Conservation (phyloP, 2,329 filamentous ascomycete species). For the Fusarium sublunatum region DNA sequence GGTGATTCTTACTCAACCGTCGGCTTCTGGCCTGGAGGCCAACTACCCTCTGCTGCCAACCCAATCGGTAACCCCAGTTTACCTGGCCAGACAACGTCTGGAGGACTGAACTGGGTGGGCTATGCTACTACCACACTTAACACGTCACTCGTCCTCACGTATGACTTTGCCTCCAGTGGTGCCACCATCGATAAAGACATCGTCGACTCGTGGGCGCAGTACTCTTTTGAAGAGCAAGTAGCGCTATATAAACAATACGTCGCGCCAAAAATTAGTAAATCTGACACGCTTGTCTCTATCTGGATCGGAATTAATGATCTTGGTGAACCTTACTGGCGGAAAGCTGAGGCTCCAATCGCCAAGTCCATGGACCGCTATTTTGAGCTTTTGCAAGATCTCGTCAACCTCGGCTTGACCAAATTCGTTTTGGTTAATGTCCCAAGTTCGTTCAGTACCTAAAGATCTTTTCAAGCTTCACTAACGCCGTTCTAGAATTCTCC, state of each 20-base stretch:
- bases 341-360: conserved; percentile 19
- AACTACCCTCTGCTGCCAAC: conserved; percentile 17
- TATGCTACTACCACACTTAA: conserved; percentile 31
- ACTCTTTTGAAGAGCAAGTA: conserved; percentile 35
- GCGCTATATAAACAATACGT: conserved; percentile 34
- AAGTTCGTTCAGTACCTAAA: background rate
- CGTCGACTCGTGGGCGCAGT: conserved; percentile 33
- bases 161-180: conserved; percentile 39
- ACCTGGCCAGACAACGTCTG: conserved; percentile 35
- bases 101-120: conserved; percentile 39
- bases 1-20: conserved; percentile 39
- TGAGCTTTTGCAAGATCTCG: conserved; percentile 28
- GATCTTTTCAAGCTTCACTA: background rate
- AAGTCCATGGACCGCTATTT: conserved; percentile 32
- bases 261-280: conserved; percentile 1
- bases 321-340: conserved; percentile 37
- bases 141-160: conserved; percentile 29
- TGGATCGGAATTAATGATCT: conserved; percentile 42
- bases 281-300: conserved; percentile 22
- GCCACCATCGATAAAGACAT: conserved; percentile 39
- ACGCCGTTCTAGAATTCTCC: conserved; percentile 8
- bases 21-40: conserved; percentile 33
- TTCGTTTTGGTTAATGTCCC: conserved; percentile 32
- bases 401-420: conserved; percentile 17
- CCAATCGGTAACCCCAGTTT: conserved; percentile 35